A percentile compares a stretch with the other conserved stretches of the same genome.
phyloP scores from a whole-genome alignment of 345 rosid species.

The Durio zibethinus region DNA sequence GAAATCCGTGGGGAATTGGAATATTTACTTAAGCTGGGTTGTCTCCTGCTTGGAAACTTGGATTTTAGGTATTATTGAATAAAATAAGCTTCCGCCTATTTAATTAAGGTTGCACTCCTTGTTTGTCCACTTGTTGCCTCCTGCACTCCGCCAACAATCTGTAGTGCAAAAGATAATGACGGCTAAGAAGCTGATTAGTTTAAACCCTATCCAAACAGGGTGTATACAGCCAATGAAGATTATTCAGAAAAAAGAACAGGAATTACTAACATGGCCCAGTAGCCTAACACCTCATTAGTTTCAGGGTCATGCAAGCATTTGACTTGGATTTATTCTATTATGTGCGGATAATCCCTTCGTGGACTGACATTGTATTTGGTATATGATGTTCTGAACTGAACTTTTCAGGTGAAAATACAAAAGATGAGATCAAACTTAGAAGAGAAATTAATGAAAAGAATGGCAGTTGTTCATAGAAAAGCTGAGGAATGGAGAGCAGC shows the following conservation, averaged over 20 bases:
- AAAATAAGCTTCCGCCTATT: conserved; percentile 19
- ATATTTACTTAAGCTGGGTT: conserved; percentile 22
- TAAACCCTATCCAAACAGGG: neutral
- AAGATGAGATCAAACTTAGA: conserved; percentile 86
- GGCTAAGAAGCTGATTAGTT: neutral
- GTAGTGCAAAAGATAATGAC: neutral
- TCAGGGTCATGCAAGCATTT: neutral
- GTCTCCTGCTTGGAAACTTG: conserved; percentile 30
- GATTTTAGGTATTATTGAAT: conserved; percentile 17
- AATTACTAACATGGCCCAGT: neutral
- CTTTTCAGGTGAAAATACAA: conserved; percentile 73
- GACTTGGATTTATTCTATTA: neutral
- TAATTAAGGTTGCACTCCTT: neutral
- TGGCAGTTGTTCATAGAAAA: conserved; percentile 61
- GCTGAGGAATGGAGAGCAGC: conserved; percentile 82
- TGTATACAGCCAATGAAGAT: neutral
- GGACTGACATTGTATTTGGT: neutral
- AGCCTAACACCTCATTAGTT: neutral
- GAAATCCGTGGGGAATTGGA: conserved; percentile 29
- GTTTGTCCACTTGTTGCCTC: neutral
- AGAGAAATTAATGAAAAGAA: conserved; percentile 86
- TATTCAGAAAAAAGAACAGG: neutral
- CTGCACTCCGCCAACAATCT: neutral
- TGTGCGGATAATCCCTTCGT: neutral
- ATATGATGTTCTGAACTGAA: neutral